Evolutionary conservation across 768 basidiomycete species (phyloP).

Genomic region (Russula sp.): DNA sequence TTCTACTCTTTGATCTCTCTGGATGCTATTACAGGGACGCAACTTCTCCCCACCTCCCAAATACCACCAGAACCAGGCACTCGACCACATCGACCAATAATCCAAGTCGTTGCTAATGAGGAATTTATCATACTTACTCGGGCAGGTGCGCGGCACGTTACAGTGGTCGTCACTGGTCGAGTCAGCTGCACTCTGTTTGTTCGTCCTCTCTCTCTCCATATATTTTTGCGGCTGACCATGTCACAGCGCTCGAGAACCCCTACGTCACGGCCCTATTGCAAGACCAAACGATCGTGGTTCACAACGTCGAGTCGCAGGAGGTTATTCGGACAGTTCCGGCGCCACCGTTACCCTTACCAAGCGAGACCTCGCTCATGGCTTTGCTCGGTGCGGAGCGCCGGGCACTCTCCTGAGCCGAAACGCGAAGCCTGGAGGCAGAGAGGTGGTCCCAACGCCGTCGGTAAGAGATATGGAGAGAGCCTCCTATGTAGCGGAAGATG

Average conservation of each 20-base stretch:
- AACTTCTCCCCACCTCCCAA: conserved; percentile 79
- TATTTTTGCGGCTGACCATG: not conserved
- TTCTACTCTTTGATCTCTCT: conserved; percentile 84
- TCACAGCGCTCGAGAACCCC: conserved; percentile 73
- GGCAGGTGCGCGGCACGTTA: conserved; percentile 83
- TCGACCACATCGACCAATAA: conserved; percentile 57
- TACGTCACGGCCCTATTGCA: conserved; percentile 75
- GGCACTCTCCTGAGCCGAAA: conserved; percentile 29
- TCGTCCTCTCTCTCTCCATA: conserved; percentile 36
- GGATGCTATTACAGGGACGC: conserved; percentile 61
- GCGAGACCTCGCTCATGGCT: conserved; percentile 32
- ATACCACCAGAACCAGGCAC: conserved; percentile 41
- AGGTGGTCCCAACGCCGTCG: not conserved
- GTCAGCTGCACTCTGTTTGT: conserved; percentile 76
- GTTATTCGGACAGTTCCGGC: conserved; percentile 68
- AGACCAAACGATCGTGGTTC: conserved; percentile 76
- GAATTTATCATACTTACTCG: conserved; percentile 88
- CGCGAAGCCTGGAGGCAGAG: conserved; percentile 28
- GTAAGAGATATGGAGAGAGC: too few relatives aligned
- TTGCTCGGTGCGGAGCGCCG: conserved; percentile 34
- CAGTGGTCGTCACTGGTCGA: conserved; percentile 86
- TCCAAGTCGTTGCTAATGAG: conserved; percentile 67
- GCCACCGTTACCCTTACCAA: conserved; percentile 33
- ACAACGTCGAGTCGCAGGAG: conserved; percentile 70
- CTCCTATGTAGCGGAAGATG: not conserved